phyloP scores from a whole-genome alignment of 2,329 filamentous ascomycete genomes.

The Hypoxylon rubiginosum region DNA sequence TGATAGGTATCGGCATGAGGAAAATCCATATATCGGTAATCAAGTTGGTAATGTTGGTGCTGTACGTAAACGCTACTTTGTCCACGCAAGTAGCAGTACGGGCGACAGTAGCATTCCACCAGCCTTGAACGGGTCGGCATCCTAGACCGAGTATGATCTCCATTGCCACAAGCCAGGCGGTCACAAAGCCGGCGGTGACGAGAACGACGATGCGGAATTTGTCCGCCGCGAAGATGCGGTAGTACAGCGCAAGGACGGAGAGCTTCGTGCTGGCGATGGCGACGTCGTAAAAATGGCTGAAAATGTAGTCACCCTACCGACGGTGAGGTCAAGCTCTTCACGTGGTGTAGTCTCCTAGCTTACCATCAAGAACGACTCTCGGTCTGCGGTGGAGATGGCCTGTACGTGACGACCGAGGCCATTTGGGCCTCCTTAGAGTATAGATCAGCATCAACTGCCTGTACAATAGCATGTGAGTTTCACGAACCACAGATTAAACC shows the following conservation, averaged over 20 bases:
- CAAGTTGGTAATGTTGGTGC: constrained; percentile 48
- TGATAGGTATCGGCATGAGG: constrained; percentile 47
- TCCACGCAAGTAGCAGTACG: constrained; percentile 41
- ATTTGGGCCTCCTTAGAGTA: constrained; percentile 39
- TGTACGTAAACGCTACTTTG: constrained; percentile 47
- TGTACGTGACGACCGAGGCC: constrained; percentile 47
- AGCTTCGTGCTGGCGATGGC: constrained; percentile 49
- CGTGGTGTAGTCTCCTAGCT: background rate
- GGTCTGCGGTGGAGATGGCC: constrained; percentile 32
- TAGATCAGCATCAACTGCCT: constrained; percentile 17
- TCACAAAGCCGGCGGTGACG: constrained; percentile 35
- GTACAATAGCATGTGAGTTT: background rate
- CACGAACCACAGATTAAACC: constrained; percentile 44
- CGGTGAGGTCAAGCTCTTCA: constrained; percentile 11
- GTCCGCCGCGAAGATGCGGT: constrained; percentile 43
- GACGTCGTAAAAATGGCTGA: constrained; percentile 49
- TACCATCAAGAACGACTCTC: constrained; percentile 44
- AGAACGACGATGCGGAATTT: constrained; percentile 39
- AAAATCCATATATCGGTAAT: constrained; percentile 49
- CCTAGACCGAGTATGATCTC: constrained; percentile 45
- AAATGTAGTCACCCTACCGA: constrained; percentile 48
- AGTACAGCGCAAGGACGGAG: constrained; percentile 48
- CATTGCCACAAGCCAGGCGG: constrained; percentile 46
- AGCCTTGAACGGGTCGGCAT: constrained; percentile 46
- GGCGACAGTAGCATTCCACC: constrained; percentile 40